Evolutionary conservation across 169 alveolate species (phyloP).

Genomic region (Theileria annulata): DNA sequence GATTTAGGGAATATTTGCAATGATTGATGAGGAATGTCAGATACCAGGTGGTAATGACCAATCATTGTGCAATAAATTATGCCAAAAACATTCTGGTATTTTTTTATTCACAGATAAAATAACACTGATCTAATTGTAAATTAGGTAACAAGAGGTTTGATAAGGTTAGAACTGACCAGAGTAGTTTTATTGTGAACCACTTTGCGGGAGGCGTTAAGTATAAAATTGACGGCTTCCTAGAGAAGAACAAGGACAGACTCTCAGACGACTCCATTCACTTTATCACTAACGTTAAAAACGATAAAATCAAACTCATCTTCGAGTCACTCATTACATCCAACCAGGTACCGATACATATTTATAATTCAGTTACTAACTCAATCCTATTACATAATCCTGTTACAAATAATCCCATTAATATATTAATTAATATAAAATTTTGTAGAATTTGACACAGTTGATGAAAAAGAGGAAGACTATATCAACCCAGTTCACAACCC

Average conservation of each 20-base stretch:
- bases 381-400: not conserved
- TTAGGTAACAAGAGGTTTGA: constrained; percentile 71
- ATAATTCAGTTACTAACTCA: constrained; percentile 18
- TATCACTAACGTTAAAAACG: constrained; percentile 61
- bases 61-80: constrained; percentile 79
- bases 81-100: constrained; percentile 66
- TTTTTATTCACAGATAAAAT: not conserved
- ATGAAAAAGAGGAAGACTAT: constrained; percentile 78
- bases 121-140: not conserved
- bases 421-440: constrained; percentile 1
- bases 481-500: constrained; percentile 88
- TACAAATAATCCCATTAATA: no score
- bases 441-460: constrained; percentile 28
- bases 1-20: constrained; percentile 83
- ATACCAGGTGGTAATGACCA: constrained; percentile 89
- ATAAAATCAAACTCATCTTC: constrained; percentile 61
- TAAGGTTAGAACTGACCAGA: constrained; percentile 79
- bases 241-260: constrained; percentile 94
- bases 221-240: constrained; percentile 89
- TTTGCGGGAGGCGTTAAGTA: constrained; percentile 96
- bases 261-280: constrained; percentile 72
- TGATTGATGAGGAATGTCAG: constrained; percentile 93
- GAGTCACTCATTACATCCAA: constrained; percentile 27
- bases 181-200: constrained; percentile 88
- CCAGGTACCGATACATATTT: constrained; percentile 29